Base-by-base conservation (phyloP, 371 early-diverging fungal genomes). In the Mortierella sp. region DNA sequence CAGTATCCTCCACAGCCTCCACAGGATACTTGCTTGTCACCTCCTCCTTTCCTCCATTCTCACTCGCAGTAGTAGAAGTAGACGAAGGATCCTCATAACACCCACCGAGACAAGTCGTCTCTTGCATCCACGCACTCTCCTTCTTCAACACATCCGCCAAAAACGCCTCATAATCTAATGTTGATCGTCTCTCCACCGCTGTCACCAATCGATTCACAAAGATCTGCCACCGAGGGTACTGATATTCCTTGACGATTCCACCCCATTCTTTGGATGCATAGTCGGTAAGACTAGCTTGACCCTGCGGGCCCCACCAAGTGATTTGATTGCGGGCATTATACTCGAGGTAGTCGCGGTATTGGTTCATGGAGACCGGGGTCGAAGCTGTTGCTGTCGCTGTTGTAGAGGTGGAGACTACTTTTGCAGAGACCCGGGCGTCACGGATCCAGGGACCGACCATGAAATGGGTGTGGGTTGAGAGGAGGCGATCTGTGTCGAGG, bases 371-470 rank as follows among this genome's bases (percentile, higher is more conserved):
- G 7, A 24, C 78, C 6, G 68, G 68, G 24, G 9, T 38, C 14
- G 24, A 63, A 19, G 48, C 50, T 50, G 58, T 31, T 1, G 70
- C 16, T 0, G 58, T n/a, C 19, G 47, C 48, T 2, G 47, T 26
- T 48, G 58, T n/a, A 10, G 60, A n/a, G 0, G 71, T 52, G 5
- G 50, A 28, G 16, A 65, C 73, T 1, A 70, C 42, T 26, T 78
- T 77, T 55, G 85, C 85, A 31, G 81, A 81, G 57, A 75, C 21
- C 1, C 85, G 81, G 2, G 81, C 81, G 10, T 81, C 85, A 0
- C 77, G 76, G 54, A 84, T 84, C 87, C 87, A 86, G 0, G 87
- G 79, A 4, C 87, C 82, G 3, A 82, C 45, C 87, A 86, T 86
- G 48, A 86, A 86, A 44, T 86, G 87, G 0, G 76, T 11, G 28